These are phyloP conservation scores for Bromus sterilis DNA, from an alignment of 176 grass and related monocot species.

Conservation along the genomic window DNA sequence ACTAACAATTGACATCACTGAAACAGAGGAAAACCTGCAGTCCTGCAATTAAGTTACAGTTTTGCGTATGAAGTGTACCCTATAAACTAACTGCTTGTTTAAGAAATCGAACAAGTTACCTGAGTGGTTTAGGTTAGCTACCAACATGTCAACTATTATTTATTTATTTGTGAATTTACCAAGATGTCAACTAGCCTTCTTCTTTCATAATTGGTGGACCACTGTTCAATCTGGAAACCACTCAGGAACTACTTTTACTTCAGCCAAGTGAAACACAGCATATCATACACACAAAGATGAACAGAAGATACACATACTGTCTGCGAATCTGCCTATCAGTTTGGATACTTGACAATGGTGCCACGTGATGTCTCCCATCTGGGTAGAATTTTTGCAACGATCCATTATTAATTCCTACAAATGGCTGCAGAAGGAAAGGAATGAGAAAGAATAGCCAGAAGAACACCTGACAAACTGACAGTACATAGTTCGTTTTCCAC, in stretches of 20 bases:
- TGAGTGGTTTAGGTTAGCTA: constrained; percentile 3
- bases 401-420: constrained; percentile 18
- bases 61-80: background rate
- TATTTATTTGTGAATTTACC: no score
- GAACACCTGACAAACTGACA: background rate
- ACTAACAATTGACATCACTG: background rate
- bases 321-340: constrained; percentile 31
- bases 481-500: background rate
- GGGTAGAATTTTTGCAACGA: constrained; percentile 3
- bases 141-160: constrained; percentile 11
- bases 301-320: constrained; percentile 39
- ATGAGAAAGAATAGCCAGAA: constrained; percentile 6
- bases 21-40: background rate
- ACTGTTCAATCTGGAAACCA: background rate
- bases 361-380: constrained; percentile 17
- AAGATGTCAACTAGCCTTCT: constrained; percentile 6
- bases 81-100: background rate
- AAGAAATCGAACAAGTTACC: constrained; percentile 3
- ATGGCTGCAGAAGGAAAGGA: constrained; percentile 32
- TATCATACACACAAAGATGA: constrained; percentile 9
- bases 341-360: constrained; percentile 16
- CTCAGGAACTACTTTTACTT: background rate
- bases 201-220: background rate
- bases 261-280: constrained; percentile 4
- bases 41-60: background rate